Evolutionary conservation across 805 yeast genomes (phyloP).

Genomic region (Lipomyces spencermartinsiae): DNA sequence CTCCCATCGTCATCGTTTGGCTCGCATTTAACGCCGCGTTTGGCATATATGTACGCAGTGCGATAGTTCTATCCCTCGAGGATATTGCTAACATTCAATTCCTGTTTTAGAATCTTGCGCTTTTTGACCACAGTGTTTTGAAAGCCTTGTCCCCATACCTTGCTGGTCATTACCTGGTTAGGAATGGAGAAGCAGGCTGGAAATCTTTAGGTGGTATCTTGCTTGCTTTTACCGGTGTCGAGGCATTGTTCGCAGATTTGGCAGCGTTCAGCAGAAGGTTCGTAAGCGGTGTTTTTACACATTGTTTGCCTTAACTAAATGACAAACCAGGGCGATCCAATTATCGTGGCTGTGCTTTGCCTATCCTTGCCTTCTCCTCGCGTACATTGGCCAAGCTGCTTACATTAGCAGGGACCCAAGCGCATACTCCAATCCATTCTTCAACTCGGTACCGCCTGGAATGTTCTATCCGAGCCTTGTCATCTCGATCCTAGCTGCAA

Average conservation of each 20-base stretch:
- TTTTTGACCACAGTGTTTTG: background rate
- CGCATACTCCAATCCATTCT: constrained; percentile 31
- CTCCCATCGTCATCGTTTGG: constrained; percentile 55
- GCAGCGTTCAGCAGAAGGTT: constrained; percentile 55
- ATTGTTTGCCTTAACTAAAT: constrained; percentile 30
- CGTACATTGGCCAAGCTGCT: constrained; percentile 65
- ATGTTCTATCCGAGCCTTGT: constrained; percentile 43
- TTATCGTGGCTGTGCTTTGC: constrained; percentile 54
- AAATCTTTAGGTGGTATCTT: constrained; percentile 54
- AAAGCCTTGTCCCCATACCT: constrained; percentile 37
- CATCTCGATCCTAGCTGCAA: constrained; percentile 48
- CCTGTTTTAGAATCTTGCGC: background rate
- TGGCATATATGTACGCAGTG: background rate
- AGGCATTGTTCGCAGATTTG: constrained; percentile 67
- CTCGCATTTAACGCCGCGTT: background rate
- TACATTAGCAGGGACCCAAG: constrained; percentile 39
- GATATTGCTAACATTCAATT: too few species aligned
- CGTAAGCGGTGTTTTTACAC: background rate
- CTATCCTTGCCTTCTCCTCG: constrained; percentile 57
- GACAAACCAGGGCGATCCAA: constrained; percentile 50
- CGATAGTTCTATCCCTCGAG: too few species aligned
- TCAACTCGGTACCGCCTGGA: constrained; percentile 18
- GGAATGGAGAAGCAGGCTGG: constrained; percentile 47
- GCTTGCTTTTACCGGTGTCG: constrained; percentile 63
- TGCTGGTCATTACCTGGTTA: constrained; percentile 54